Evolutionary conservation across 2,329 filamentous ascomycete genomes (phyloP).

Genomic region (Pyricularia pennisetigena): DNA sequence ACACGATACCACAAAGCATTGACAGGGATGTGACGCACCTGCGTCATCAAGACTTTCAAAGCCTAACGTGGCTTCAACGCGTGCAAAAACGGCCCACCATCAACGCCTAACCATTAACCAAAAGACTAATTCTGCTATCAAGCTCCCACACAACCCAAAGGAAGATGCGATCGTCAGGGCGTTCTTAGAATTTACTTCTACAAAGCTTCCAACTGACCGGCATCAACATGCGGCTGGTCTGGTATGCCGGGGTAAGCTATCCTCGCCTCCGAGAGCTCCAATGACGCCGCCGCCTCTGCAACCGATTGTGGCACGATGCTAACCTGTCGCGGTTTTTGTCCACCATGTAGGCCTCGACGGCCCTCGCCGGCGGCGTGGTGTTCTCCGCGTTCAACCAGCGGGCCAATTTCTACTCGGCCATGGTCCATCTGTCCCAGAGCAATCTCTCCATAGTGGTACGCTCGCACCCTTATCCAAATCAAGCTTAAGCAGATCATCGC

Average conservation of each 20-base stretch:
- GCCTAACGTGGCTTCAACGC: constrained; percentile 1
- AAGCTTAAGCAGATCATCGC: background rate
- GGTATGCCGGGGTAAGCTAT: constrained; percentile 48
- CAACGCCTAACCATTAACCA: background rate
- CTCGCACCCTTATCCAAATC: constrained; percentile 8
- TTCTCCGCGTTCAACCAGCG: constrained; percentile 89
- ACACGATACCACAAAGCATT: background rate
- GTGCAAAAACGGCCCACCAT: background rate
- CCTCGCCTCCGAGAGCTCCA: constrained; percentile 3
- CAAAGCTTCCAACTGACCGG: background rate
- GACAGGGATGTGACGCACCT: background rate
- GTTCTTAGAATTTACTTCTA: background rate
- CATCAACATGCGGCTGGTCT: constrained; percentile 45
- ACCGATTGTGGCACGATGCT: constrained; percentile 8
- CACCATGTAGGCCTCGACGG: constrained; percentile 59
- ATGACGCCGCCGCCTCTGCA: constrained; percentile 7
- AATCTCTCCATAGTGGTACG: constrained; percentile 87
- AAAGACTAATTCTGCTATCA: background rate
- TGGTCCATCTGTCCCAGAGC: constrained; percentile 92
- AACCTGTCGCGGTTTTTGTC: constrained; percentile 9
- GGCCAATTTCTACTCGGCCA: constrained; percentile 96
- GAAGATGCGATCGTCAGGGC: background rate
- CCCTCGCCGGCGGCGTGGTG: constrained; percentile 74
- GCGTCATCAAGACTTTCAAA: constrained; percentile 1
- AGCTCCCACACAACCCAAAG: background rate